These are phyloP conservation scores for Lactifluus rugatus DNA, from an alignment of 768 basidiomycete species.

Conservation along the genomic window DNA sequence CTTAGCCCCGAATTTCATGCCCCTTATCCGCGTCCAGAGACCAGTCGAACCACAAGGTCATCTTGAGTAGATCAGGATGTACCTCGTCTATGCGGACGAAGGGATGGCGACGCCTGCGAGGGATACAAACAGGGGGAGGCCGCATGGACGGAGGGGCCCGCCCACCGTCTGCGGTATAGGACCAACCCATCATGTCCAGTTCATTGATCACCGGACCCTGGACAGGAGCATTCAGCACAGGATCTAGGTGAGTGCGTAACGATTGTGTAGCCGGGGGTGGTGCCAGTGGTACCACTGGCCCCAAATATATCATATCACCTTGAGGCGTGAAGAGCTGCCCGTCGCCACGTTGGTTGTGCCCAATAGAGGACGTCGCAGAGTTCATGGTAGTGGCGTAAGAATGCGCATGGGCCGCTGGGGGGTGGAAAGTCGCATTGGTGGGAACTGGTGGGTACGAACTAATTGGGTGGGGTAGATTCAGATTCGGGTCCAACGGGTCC, in stretches of 20 bases:
- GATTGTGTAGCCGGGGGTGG: background rate
- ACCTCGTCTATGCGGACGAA: constrained; percentile 11
- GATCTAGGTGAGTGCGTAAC: background rate
- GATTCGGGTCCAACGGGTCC: background rate
- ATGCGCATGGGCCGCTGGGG: background rate
- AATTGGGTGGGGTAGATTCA: background rate
- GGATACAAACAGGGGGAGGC: background rate
- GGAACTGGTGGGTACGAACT: background rate
- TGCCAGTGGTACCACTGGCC: background rate
- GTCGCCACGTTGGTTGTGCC: background rate
- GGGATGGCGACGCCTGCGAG: background rate
- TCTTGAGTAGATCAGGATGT: background rate
- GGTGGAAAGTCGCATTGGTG: background rate
- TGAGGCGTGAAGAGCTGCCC: background rate
- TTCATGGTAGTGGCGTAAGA: background rate
- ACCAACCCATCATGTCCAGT: background rate
- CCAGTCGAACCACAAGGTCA: constrained; percentile 8
- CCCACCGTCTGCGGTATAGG: background rate
- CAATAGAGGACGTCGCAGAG: too few species aligned
- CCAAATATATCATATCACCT: background rate
- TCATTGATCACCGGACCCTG: background rate
- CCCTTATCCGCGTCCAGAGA: constrained; percentile 5
- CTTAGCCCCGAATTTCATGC: background rate
- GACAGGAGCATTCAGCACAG: background rate
- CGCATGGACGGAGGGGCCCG: background rate